phyloP scores from a whole-genome alignment of 2,329 filamentous ascomycete species.

The Lomentospora prolificans region DNA sequence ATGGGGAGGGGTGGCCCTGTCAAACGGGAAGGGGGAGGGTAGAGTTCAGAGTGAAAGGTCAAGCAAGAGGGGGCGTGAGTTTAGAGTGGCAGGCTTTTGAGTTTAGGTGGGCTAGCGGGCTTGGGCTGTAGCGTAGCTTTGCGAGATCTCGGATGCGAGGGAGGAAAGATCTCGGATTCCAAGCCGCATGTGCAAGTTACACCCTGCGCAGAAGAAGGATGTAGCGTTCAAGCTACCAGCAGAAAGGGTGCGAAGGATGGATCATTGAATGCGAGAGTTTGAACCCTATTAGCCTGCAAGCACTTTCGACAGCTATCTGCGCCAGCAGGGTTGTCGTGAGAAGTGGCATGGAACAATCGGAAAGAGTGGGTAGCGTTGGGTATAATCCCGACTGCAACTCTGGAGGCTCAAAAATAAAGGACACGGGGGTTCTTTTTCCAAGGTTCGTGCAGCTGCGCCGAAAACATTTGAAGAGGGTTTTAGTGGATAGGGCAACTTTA shows the following conservation, averaged over 20 bases:
- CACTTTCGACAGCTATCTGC: too few species aligned
- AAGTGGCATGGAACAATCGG: neutral
- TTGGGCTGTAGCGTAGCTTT: neutral
- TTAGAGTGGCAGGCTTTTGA: neutral
- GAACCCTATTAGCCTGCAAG: too few species aligned
- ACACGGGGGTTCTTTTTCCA: neutral
- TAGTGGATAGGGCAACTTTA: too few species aligned
- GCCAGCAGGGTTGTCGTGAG: too few species aligned
- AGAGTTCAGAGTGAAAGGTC: neutral
- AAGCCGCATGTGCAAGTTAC: too few species aligned
- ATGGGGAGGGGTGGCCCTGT: neutral
- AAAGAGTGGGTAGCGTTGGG: neutral
- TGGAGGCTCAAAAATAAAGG: neutral
- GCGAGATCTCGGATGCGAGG: too few species aligned
- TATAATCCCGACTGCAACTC: neutral
- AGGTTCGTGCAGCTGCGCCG: too few species aligned
- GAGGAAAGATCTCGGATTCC: too few species aligned
- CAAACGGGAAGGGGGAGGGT: neutral
- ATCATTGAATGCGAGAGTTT: too few species aligned
- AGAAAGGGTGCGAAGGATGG: too few species aligned
- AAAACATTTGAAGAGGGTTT: too few species aligned
- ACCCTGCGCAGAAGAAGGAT: too few species aligned
- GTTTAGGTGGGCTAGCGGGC: neutral
- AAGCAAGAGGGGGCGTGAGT: neutral
- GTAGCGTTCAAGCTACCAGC: neutral